Conservation (phyloP, 257 asterid genomes). For the Haberlea rhodopensis region DNA sequence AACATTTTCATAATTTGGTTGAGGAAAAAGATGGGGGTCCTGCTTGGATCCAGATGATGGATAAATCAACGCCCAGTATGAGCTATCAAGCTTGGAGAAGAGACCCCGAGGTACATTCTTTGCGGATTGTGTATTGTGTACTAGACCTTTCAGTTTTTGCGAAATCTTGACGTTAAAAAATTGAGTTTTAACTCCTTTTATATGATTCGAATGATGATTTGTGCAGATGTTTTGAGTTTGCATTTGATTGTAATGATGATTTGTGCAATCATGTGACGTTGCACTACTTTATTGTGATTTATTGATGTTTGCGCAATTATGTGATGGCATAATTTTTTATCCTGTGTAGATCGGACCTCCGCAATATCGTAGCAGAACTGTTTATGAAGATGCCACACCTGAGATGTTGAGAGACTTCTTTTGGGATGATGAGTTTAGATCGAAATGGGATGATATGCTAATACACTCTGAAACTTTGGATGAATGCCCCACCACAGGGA, state of each 20-base stretch:
- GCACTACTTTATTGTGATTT: conserved; percentile 1
- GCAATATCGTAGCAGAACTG: conserved; percentile 80
- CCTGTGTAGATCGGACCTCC: conserved; percentile 75
- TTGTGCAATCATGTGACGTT: neutral
- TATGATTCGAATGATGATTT: conserved; percentile 6
- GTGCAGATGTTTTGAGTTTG: neutral
- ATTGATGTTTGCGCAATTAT: conserved; percentile 15
- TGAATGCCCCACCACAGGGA: conserved; percentile 62
- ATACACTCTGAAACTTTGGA: conserved; percentile 64
- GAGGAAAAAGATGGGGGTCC: conserved; percentile 85
- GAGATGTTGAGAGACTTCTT: conserved; percentile 89
- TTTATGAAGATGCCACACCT: conserved; percentile 88
- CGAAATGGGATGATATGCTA: conserved; percentile 93
- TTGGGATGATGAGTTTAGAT: conserved; percentile 87
- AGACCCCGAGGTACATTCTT: conserved; percentile 63
- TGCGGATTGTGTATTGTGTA: neutral
- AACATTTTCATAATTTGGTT: conserved; percentile 49
- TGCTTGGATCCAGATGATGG: conserved; percentile 87
- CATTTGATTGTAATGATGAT: neutral
- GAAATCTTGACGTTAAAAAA: neutral
- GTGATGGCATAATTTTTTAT: neutral
- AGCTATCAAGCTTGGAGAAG: conserved; percentile 94
- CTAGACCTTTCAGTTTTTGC: neutral
- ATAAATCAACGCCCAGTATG: conserved; percentile 63
- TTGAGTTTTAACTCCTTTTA: conserved; percentile 3